Conservation (phyloP, 306 rosid species). For the Canavalia gladiata region DNA sequence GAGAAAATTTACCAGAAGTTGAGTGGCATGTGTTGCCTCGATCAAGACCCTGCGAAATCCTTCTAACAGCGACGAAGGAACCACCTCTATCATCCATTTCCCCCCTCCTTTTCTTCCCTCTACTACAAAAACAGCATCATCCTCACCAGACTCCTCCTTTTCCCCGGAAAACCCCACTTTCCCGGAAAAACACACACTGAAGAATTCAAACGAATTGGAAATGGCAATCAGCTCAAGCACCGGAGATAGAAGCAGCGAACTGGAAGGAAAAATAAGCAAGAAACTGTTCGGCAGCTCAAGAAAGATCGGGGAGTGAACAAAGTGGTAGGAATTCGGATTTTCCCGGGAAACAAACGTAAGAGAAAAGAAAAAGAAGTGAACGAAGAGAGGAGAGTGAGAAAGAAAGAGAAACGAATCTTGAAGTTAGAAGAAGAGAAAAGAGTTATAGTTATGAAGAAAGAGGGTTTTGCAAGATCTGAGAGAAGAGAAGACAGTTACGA, state of each 20-base stretch:
- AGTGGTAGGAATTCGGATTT: slow-evolving; percentile 30
- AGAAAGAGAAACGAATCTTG: slow-evolving; percentile 54
- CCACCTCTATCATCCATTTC: slow-evolving; percentile 94
- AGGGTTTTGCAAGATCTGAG: slow-evolving; percentile 72
- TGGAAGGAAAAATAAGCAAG: slow-evolving; percentile 11
- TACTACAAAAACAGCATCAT: slow-evolving; percentile 20
- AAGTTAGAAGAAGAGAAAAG: neutral
- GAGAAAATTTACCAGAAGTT: slow-evolving; percentile 67
- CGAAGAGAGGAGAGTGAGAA: slow-evolving; percentile 33
- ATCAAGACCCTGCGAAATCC: slow-evolving; percentile 94
- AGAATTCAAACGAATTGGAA: slow-evolving; percentile 20
- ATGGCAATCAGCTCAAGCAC: slow-evolving; percentile 18
- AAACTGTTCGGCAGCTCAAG: slow-evolving; percentile 9
- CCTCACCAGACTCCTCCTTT: slow-evolving; percentile 24
- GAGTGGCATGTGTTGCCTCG: slow-evolving; percentile 89
- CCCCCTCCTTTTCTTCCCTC: neutral
- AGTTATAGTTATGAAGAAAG: neutral
- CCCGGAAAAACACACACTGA: slow-evolving; percentile 35
- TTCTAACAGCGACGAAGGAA: slow-evolving; percentile 94
- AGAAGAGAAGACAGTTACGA: slow-evolving; percentile 29
- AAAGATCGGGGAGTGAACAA: slow-evolving; percentile 18
- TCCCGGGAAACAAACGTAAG: slow-evolving; percentile 42
- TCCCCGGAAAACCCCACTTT: slow-evolving; percentile 23
- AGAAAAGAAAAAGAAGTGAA: neutral
- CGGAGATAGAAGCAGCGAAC: slow-evolving; percentile 12